Percentiles rank a stretch among this genome's conserved stretches.
Conservation (phyloP, 1,284 basidiomycete species). For the Marasmius oreades region DNA sequence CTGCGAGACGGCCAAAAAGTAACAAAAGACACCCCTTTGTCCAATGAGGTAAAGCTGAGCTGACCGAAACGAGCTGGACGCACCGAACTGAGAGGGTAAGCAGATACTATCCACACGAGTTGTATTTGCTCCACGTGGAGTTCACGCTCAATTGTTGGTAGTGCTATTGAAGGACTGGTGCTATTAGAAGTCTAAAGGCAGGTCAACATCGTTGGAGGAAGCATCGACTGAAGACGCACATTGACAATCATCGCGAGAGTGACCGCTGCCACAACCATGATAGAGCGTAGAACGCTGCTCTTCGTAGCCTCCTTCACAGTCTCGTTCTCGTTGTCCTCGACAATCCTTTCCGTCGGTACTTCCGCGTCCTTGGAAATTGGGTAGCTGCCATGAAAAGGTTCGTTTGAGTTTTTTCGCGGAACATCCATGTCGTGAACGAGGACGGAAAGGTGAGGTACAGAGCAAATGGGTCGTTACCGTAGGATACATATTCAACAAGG, state of each 20-base stretch:
- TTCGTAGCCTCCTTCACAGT: neutral
- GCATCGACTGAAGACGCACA: constrained; percentile 30
- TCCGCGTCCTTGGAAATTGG: too few relatives aligned
- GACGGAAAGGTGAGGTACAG: too few relatives aligned
- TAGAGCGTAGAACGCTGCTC: constrained; percentile 19
- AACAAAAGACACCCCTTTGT: constrained; percentile 67
- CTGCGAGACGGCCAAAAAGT: constrained; percentile 67
- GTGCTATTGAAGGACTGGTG: constrained; percentile 49
- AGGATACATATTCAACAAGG: too few relatives aligned
- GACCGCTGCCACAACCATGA: constrained; percentile 45
- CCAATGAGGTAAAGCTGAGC: neutral
- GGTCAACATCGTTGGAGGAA: neutral
- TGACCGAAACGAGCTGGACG: constrained; percentile 16
- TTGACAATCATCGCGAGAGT: constrained; percentile 55
- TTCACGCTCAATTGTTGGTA: constrained; percentile 59
- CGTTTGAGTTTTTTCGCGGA: too few relatives aligned
- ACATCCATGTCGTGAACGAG: too few relatives aligned
- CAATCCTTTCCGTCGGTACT: neutral
- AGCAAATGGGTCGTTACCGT: too few relatives aligned
- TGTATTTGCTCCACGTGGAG: constrained; percentile 44
- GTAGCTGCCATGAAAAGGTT: too few relatives aligned
- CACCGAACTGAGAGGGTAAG: constrained; percentile 47
- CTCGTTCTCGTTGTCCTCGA: neutral
- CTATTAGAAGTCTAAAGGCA: constrained; percentile 36
- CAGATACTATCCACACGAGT: constrained; percentile 64